phyloP scores from a whole-genome alignment of 2,329 filamentous ascomycete genomes.

The Zymoseptoria pseudotritici region DNA sequence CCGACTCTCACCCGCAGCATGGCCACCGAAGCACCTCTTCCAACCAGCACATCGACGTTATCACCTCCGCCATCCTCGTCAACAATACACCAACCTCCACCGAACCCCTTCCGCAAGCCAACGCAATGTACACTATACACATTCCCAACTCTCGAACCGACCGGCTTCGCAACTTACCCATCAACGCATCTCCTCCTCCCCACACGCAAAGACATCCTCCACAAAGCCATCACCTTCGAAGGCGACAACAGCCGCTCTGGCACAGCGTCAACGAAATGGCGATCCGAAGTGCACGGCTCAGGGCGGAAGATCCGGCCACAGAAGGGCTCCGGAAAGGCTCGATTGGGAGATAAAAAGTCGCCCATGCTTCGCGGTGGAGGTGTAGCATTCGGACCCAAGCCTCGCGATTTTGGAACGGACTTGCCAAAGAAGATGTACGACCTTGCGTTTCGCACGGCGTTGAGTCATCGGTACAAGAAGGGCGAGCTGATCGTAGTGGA shows the following conservation, averaged over 20 bases:
- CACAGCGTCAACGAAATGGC: constrained; percentile 74
- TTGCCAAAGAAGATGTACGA: constrained; percentile 90
- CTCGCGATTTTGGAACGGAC: constrained; percentile 78
- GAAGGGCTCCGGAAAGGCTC: constrained; percentile 76
- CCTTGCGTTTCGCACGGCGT: constrained; percentile 85
- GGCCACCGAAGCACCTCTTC: constrained; percentile 47
- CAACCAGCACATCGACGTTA: constrained; percentile 24
- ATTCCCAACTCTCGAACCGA: constrained; percentile 84
- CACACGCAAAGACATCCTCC: constrained; percentile 81
- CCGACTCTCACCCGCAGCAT: constrained; percentile 44
- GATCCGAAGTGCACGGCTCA: constrained; percentile 76
- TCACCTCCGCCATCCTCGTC: constrained; percentile 12
- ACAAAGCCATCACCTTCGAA: constrained; percentile 87
- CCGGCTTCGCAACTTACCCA: constrained; percentile 68
- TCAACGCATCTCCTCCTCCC: constrained; percentile 79
- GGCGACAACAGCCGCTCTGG: constrained; percentile 82
- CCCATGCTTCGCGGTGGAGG: constrained; percentile 80
- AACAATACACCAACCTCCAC: constrained; percentile 16
- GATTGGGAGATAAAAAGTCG: constrained; percentile 71
- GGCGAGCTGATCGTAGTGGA: constrained; percentile 84
- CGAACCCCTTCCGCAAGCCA: constrained; percentile 45
- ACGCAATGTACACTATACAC: constrained; percentile 80
- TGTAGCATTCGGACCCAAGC: constrained; percentile 82
- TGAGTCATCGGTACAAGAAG: constrained; percentile 81
- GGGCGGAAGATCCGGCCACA: constrained; percentile 74